phyloP scores from a whole-genome alignment of 208 protist genomes.

The Trypanosoma congolense region DNA sequence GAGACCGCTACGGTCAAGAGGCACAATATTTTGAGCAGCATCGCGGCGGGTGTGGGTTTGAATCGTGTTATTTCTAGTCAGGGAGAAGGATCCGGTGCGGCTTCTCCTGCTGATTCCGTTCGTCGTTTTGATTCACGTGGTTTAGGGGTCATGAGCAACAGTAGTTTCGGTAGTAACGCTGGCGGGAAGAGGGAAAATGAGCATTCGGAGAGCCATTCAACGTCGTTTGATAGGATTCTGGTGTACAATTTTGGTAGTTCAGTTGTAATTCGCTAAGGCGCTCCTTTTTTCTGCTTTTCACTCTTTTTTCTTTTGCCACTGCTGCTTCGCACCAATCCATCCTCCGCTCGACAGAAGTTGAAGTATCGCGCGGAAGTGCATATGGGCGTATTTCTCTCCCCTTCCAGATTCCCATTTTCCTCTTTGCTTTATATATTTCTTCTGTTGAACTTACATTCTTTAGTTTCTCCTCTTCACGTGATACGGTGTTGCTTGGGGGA shows the following conservation, averaged over 20 bases:
- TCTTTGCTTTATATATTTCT: too few relatives aligned
- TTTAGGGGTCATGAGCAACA: not conserved
- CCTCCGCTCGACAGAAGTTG: too few relatives aligned
- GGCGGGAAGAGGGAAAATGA: not conserved
- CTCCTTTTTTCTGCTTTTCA: slow-evolving; percentile 7
- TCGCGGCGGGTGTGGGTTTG: not conserved
- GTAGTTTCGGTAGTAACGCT: slow-evolving; percentile 19
- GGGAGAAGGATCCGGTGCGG: not conserved
- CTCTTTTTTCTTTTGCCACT: too few relatives aligned
- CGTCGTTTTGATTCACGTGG: not conserved
- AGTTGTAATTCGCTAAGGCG: slow-evolving; percentile 19
- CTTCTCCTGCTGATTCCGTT: not conserved
- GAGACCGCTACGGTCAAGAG: too few relatives aligned
- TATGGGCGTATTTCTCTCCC: too few relatives aligned
- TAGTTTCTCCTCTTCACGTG: too few relatives aligned
- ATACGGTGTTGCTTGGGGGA: too few relatives aligned
- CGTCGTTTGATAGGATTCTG: slow-evolving; percentile 23
- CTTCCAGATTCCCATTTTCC: too few relatives aligned
- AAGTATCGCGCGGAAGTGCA: too few relatives aligned
- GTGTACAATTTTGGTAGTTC: slow-evolving; percentile 30
- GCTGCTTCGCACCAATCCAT: too few relatives aligned
- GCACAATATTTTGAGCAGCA: too few relatives aligned
- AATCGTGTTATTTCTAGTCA: not conserved
- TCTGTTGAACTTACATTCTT: too few relatives aligned
- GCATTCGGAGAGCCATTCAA: not conserved